Evolutionary conservation across 228 moss, liverwort and hornwort species (phyloP).

Genomic region (Sphagnum magellanicum): DNA sequence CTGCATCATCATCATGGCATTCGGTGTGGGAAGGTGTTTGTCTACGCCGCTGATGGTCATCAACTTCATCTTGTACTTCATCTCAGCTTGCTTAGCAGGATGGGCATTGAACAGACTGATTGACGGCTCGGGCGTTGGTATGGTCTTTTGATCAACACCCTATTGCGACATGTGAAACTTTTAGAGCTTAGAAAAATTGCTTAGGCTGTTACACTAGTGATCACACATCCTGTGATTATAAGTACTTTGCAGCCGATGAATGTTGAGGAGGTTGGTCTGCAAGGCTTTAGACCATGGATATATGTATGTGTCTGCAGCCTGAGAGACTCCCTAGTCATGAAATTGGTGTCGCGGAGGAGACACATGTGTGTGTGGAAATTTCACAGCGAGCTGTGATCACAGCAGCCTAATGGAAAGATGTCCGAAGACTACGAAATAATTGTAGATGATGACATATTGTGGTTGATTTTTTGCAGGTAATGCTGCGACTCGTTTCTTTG

Average conservation of each 20-base stretch:
- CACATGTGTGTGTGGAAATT: not conserved
- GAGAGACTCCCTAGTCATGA: not conserved
- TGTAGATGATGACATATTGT: too few relatives aligned
- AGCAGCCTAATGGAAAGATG: not conserved
- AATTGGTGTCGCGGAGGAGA: not conserved
- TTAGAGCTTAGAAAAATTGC: not conserved
- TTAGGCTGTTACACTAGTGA: not conserved
- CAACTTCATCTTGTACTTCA: conserved; percentile 24
- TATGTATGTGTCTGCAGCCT: too few relatives aligned
- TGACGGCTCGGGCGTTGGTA: not conserved
- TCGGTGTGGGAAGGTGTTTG: conserved; percentile 15
- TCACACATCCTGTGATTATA: not conserved
- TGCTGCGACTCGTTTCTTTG: conserved; percentile 10
- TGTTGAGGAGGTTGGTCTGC: too few relatives aligned
- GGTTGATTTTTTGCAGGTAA: conserved; percentile 17
- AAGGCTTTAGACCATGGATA: too few relatives aligned
- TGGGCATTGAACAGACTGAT: conserved; percentile 25
- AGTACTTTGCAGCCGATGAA: not conserved
- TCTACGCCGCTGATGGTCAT: conserved; percentile 19
- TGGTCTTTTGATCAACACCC: not conserved
- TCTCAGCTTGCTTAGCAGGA: conserved; percentile 28
- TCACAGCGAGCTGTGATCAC: not conserved
- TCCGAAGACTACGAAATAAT: not conserved
- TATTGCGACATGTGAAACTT: conserved; percentile 1
- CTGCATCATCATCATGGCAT: conserved; percentile 18